Conservation (phyloP, 345 rosid species). For the Turnera subulata region DNA sequence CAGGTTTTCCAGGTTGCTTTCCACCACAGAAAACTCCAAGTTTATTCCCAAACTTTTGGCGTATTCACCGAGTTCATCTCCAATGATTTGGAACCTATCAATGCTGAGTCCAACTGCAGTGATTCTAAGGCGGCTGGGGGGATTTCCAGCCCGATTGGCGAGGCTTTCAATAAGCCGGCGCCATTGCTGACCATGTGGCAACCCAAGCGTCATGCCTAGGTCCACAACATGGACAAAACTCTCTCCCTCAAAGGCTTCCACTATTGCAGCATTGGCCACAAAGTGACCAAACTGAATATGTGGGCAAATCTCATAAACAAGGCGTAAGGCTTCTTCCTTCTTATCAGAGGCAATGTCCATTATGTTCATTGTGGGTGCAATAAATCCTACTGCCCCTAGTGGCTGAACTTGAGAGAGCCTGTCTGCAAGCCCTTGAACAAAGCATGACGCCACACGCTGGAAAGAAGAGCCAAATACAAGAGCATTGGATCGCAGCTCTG, state of each 20-base stretch:
- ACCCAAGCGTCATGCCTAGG: constrained; percentile 61
- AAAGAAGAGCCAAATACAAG: constrained; percentile 56
- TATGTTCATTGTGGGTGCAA: constrained; percentile 29
- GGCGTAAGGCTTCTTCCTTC: constrained; percentile 51
- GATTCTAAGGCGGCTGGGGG: constrained; percentile 39
- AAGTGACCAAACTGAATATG: constrained; percentile 57
- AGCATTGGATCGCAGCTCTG: constrained; percentile 47
- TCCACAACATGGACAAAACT: constrained; percentile 61
- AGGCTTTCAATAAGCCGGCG: constrained; percentile 49
- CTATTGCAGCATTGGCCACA: constrained; percentile 45
- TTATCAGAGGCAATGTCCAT: constrained; percentile 36
- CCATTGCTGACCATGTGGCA: constrained; percentile 58
- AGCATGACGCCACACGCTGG: constrained; percentile 68
- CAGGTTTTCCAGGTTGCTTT: constrained; percentile 48
- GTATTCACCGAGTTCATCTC: constrained; percentile 34
- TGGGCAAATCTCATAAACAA: constrained; percentile 60
- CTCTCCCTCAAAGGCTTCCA: constrained; percentile 89
- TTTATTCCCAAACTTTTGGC: constrained; percentile 37
- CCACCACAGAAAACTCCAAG: constrained; percentile 38
- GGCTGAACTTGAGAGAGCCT: constrained; percentile 48
- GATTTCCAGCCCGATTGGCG: constrained; percentile 33
- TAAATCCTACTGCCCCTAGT: constrained; percentile 29
- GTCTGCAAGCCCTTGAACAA: constrained; percentile 55
- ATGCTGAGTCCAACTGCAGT: constrained; percentile 44
- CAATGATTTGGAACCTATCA: constrained; percentile 32